A percentile compares a stretch with the other conserved stretches of the same genome.
phyloP scores from a whole-genome alignment of 768 basidiomycete genomes.

The Sporobolomyces phaffii region DNA sequence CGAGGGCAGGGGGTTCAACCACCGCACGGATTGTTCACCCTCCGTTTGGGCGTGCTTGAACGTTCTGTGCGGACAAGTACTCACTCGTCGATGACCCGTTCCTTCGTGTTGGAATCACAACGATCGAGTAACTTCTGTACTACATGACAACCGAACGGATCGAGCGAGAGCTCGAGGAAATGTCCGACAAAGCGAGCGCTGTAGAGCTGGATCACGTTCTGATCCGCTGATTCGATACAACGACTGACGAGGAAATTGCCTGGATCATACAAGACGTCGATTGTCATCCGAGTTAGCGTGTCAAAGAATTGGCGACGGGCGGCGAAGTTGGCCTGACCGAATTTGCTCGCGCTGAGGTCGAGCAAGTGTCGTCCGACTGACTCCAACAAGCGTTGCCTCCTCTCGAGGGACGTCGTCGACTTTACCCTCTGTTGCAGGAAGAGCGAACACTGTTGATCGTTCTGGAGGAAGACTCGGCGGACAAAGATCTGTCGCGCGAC shows the following conservation, averaged over 20 bases:
- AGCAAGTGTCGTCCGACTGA: conserved; percentile 10
- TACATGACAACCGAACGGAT: conserved; percentile 36
- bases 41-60: no score
- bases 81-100: conserved; percentile 23
- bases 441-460: conserved; percentile 39
- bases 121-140: conserved; percentile 36
- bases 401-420: neutral
- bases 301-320: neutral
- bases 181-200: neutral
- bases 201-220: neutral
- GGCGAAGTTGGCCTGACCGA: conserved; percentile 29
- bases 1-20: neutral
- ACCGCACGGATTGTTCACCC: no score
- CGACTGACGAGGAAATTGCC: conserved; percentile 38
- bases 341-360: conserved; percentile 27
- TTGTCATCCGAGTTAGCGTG: neutral
- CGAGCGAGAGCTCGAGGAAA: conserved; percentile 23
- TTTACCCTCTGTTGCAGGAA: conserved; percentile 34
- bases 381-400: conserved; percentile 3
- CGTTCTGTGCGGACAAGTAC: neutral
- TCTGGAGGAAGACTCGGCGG: conserved; percentile 17
- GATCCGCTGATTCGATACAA: conserved; percentile 33
- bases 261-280: conserved; percentile 4
- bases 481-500: conserved; percentile 26
- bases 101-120: conserved; percentile 17